Evolutionary conservation across 768 basidiomycete species (phyloP).

Genomic region (Trametes cinnabarina): DNA sequence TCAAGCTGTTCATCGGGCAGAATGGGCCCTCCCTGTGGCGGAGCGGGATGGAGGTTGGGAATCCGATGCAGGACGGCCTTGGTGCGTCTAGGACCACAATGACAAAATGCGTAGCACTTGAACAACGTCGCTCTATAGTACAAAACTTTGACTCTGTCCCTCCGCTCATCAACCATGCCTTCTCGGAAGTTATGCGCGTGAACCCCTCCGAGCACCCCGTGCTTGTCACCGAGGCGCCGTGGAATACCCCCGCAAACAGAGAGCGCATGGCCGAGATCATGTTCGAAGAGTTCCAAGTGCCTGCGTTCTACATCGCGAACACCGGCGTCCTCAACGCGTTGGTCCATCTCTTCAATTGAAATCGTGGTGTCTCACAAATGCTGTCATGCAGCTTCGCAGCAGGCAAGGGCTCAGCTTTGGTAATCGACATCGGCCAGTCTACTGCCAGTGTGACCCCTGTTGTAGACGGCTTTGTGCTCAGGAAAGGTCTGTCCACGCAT

Average conservation of each 20-base stretch:
- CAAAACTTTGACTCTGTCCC: slow-evolving; percentile 74
- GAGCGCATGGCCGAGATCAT: slow-evolving; percentile 96
- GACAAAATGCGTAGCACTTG: too few species aligned
- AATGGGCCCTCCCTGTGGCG: slow-evolving; percentile 90
- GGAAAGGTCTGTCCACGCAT: slow-evolving; percentile 63
- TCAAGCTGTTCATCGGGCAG: slow-evolving; percentile 80
- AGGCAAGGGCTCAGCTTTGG: slow-evolving; percentile 95
- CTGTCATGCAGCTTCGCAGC: slow-evolving; percentile 74
- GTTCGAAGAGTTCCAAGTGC: slow-evolving; percentile 94
- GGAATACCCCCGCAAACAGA: slow-evolving; percentile 92
- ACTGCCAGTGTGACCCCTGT: slow-evolving; percentile 92
- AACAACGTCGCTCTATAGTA: too few species aligned
- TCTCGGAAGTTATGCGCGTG: slow-evolving; percentile 73
- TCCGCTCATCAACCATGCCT: slow-evolving; percentile 69
- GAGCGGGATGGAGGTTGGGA: slow-evolving; percentile 81
- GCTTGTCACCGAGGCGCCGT: slow-evolving; percentile 91
- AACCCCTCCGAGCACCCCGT: slow-evolving; percentile 85
- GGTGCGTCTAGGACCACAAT: too few species aligned
- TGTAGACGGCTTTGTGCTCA: slow-evolving; percentile 94
- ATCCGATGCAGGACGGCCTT: slow-evolving; percentile 81
- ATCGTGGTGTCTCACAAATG: background rate
- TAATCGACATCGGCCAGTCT: slow-evolving; percentile 90
- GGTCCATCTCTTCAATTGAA: slow-evolving; percentile 26
- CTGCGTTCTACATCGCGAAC: slow-evolving; percentile 96
- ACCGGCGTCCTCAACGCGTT: slow-evolving; percentile 92